These are phyloP conservation scores for Wallacemonas sp. DNA, from an alignment of 208 protist genomes.

Conservation along the genomic window DNA sequence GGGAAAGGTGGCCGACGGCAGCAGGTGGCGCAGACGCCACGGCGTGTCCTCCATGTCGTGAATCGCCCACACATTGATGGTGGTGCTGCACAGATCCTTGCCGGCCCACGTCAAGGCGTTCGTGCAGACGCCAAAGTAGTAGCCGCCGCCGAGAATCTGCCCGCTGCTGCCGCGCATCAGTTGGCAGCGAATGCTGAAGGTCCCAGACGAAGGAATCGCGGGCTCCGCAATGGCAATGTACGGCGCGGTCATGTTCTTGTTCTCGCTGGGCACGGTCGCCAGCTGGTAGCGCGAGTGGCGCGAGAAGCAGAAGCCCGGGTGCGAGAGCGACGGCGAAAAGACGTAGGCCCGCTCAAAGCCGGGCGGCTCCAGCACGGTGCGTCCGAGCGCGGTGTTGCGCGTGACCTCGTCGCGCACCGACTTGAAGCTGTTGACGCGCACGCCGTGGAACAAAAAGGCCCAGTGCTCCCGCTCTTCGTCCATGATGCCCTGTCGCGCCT, in stretches of 20 bases:
- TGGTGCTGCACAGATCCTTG: slow-evolving; percentile 64
- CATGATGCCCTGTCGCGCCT: slow-evolving; percentile 59
- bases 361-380: slow-evolving; percentile 33
- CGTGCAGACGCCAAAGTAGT: slow-evolving; percentile 88
- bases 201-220: slow-evolving; percentile 46
- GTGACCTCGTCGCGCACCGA: slow-evolving; percentile 10
- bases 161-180: slow-evolving; percentile 80
- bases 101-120: slow-evolving; percentile 67
- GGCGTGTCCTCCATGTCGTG: slow-evolving; percentile 89
- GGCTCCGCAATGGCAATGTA: slow-evolving; percentile 92
- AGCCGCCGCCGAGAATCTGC: slow-evolving; percentile 90
- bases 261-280: slow-evolving; percentile 71
- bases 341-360: slow-evolving; percentile 59
- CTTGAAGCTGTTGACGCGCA: slow-evolving; percentile 66
- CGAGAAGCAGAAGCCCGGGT: slow-evolving; percentile 72
- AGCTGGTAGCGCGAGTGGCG: slow-evolving; percentile 75
- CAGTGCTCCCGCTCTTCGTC: slow-evolving; percentile 81
- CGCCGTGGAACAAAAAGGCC: slow-evolving; percentile 80
- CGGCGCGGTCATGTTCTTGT: slow-evolving; percentile 58
- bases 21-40: slow-evolving; percentile 82
- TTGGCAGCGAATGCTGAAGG: slow-evolving; percentile 80
- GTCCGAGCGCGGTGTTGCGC: slow-evolving; percentile 13
- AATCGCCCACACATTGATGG: slow-evolving; percentile 84
- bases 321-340: slow-evolving; percentile 73
- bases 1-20: slow-evolving; percentile 51